Conservation (phyloP, 2,329 filamentous ascomycete genomes). For the Alternaria sp. region DNA sequence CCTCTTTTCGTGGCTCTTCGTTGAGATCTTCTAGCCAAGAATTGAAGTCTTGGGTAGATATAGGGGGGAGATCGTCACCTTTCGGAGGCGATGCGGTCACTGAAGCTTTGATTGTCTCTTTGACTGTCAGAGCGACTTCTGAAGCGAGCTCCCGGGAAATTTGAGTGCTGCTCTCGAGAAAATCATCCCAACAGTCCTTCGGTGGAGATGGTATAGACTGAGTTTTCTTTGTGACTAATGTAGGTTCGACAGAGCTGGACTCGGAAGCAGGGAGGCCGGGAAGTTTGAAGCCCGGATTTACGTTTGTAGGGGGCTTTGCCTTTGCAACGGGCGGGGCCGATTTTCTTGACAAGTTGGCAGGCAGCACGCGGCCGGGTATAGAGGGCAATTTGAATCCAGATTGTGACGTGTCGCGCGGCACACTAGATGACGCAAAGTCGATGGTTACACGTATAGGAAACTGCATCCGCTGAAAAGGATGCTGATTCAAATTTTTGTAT, state of each 20-base stretch:
- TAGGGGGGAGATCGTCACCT: conserved; percentile 29
- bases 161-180: conserved; percentile 58
- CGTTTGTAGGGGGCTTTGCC: conserved; percentile 14
- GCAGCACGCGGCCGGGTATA: conserved; percentile 19
- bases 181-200: conserved; percentile 49
- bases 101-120: not conserved
- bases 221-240: not conserved
- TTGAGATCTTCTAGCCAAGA: conserved; percentile 55
- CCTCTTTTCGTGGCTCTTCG: conserved; percentile 19
- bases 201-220: not conserved
- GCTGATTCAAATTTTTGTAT: conserved; percentile 41
- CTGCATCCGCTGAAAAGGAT: conserved; percentile 41
- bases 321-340: not conserved
- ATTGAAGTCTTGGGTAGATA: conserved; percentile 54
- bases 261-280: conserved; percentile 40
- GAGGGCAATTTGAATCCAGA: conserved; percentile 37
- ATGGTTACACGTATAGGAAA: conserved; percentile 46
- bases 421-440: conserved; percentile 17
- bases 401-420: conserved; percentile 18
- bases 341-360: conserved; percentile 20
- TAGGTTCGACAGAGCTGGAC: conserved; percentile 1
- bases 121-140: conserved; percentile 13
- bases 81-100: not conserved
- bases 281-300: conserved; percentile 37
- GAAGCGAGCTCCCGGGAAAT: conserved; percentile 55